Evolutionary conservation across 2,329 filamentous ascomycete species (phyloP).

Genomic region (Arthrobotrys megalospora): DNA sequence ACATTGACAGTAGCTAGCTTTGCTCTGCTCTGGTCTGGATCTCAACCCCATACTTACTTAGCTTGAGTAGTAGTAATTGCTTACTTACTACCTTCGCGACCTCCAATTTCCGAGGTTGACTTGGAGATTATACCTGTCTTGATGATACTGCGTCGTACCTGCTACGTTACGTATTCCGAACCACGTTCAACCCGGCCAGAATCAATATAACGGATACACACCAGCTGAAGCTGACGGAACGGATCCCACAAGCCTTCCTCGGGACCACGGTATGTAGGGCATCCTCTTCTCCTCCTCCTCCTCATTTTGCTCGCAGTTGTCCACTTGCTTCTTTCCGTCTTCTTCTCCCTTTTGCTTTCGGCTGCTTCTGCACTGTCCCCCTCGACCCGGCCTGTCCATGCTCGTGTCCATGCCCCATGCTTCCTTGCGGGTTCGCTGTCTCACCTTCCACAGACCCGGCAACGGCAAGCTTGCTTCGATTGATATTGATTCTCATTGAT

Average conservation of each 20-base stretch:
- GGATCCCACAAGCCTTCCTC: constrained; percentile 23
- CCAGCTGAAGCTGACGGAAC: constrained; percentile 15
- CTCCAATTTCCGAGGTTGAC: constrained; percentile 13
- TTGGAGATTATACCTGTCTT: not conserved
- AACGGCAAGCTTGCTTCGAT: not conserved
- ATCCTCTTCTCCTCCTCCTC: not conserved
- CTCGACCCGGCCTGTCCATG: constrained; percentile 13
- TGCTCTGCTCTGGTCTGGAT: not conserved
- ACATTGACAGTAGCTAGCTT: not conserved
- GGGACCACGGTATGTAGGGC: constrained; percentile 28
- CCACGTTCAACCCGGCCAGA: constrained; percentile 45
- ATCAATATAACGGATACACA: constrained; percentile 55
- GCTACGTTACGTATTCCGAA: constrained; percentile 1
- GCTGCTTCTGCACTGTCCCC: not conserved
- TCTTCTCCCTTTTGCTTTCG: not conserved
- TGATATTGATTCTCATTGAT: not conserved
- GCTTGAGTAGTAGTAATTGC: no score
- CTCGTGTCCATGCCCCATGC: not conserved
- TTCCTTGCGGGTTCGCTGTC: constrained; percentile 18
- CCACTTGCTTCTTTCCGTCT: not conserved
- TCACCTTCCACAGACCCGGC: constrained; percentile 8
- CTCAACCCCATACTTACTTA: not conserved
- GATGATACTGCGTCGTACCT: no score
- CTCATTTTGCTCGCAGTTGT: not conserved
- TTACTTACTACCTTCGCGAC: not conserved